A percentile compares a stretch with the other conserved stretches of the same genome.
Evolutionary conservation across 2,329 filamentous ascomycete genomes (phyloP).

Genomic region (Fusarium sp.): DNA sequence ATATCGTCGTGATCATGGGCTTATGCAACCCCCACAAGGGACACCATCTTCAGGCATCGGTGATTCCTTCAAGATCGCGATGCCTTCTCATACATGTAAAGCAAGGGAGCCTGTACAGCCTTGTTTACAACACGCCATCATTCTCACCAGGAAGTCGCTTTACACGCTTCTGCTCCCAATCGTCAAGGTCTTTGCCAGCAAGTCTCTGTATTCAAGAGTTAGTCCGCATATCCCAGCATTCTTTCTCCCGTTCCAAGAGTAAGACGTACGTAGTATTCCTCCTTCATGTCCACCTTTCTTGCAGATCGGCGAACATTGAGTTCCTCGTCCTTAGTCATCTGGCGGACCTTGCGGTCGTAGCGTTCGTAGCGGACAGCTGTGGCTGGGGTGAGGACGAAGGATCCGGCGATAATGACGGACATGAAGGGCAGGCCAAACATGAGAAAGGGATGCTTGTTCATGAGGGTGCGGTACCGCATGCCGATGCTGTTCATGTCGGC

Average conservation of each 20-base stretch:
- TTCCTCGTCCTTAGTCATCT: conserved; percentile 86
- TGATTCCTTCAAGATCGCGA: conserved; percentile 1
- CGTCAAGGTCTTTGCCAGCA: conserved; percentile 88
- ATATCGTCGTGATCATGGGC: conserved; percentile 3
- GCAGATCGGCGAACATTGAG: conserved; percentile 79
- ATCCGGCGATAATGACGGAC: conserved; percentile 87
- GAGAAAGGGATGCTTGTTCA: conserved; percentile 85
- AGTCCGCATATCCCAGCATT: conserved; percentile 14
- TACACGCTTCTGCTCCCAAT: conserved; percentile 97
- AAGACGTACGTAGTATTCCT: conserved; percentile 83
- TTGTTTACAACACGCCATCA: conserved; percentile 74
- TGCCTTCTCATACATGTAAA: conserved; percentile 17
- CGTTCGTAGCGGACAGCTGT: conserved; percentile 94
- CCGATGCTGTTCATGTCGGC: conserved; percentile 76
- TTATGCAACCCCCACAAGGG: conserved; percentile 4
- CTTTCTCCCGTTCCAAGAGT: background rate
- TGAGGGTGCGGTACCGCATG: conserved; percentile 77
- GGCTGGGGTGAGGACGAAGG: conserved; percentile 93
- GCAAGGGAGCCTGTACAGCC: conserved; percentile 19
- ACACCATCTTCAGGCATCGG: conserved; percentile 6
- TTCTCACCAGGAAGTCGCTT: conserved; percentile 89
- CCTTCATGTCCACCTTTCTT: conserved; percentile 81
- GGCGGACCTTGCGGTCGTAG: conserved; percentile 88
- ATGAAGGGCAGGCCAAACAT: conserved; percentile 96
- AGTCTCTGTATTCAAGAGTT: conserved; percentile 43